A percentile compares a stretch with the other conserved stretches of the same genome.
Conservation (phyloP, 805 yeast species). For the Zygosaccharomyces kombuchaensis region DNA sequence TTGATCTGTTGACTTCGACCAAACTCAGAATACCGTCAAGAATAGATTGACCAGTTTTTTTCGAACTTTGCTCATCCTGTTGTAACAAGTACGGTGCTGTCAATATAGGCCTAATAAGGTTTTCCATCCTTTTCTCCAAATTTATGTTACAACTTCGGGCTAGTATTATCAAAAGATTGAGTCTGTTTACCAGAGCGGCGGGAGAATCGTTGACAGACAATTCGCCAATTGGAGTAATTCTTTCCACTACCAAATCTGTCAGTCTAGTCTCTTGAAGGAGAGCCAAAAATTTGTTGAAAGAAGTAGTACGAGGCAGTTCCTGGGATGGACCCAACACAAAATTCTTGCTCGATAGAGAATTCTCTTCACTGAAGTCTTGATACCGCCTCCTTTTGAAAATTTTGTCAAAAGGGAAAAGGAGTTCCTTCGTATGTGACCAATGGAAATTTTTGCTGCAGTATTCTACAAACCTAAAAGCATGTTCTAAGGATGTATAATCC, state of each 20-base stretch:
- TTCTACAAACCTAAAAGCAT: conserved; percentile 18
- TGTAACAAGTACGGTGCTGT: conserved; percentile 3
- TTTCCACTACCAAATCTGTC: conserved; percentile 21
- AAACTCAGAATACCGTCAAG: conserved; percentile 12
- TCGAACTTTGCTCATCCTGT: neutral
- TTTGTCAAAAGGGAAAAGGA: conserved; percentile 41
- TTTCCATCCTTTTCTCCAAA: conserved; percentile 23
- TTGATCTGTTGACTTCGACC: conserved; percentile 11
- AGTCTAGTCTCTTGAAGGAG: conserved; percentile 14
- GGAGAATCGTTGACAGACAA: conserved; percentile 16
- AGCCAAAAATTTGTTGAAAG: conserved; percentile 26
- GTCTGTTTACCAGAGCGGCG: conserved; percentile 26
- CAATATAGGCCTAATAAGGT: conserved; percentile 20
- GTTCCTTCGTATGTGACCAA: conserved; percentile 41
- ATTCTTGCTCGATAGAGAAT: conserved; percentile 4
- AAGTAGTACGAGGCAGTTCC: conserved; percentile 5
- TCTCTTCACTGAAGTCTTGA: conserved; percentile 27
- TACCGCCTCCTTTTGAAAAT: conserved; percentile 28
- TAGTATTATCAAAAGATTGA: conserved; percentile 26
- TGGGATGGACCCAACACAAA: conserved; percentile 9
- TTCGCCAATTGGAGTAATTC: conserved; percentile 30
- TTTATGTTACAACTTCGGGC: conserved; percentile 20
- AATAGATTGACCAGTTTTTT: conserved; percentile 7
- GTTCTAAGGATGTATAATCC: conserved; percentile 10
- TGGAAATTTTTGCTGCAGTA: conserved; percentile 24